Base-by-base conservation (phyloP, 768 basidiomycete species). In the Russula ochroleuca region DNA sequence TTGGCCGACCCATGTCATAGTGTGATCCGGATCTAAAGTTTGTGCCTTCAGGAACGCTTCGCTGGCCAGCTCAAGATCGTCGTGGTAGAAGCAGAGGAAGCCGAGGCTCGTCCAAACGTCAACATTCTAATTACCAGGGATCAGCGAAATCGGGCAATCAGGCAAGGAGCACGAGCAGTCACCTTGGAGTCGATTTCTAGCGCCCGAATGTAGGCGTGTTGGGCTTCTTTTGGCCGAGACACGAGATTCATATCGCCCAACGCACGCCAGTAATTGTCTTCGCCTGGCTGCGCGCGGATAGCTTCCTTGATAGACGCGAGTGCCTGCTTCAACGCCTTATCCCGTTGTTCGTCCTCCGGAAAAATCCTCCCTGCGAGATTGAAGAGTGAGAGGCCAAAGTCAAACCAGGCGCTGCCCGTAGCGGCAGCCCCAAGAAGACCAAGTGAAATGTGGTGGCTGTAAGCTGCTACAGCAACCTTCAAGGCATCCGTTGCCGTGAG, bases 191-290 rank as follows among this genome's bases (percentile, higher is more conserved):
- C 87, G 43, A 91, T 78, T 69, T 98, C 95, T 51, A 98, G 74
- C 5, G 94, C 88, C 62, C 84, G 88, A 71, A 98, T 85, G 69
- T 92, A 97, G 5, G 92, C 90, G 75, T 98, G 94, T 99, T 5
- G 96, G 3, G 92, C 87, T 1, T 84, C 78, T 68, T 85, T 88
- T 0, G 88, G 81, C 48, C 89, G 85, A 15, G 76, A 77, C 9
- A 80, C 69, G 69, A 93, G 90, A 62, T 86, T 79, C 17, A 88
- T 79, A 67, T 86, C 83, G 0, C 90, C 97, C 33, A 98, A 75
- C 1, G 90, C 85, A 66, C 83, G 81, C 97, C 97, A 99, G 69
- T 89, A 90, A 15, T 75, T 69, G 63, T 85, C 81, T 70, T 91
- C 91, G 31, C 78, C 77, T 6, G 90, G 83, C 69, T 93, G 88